Percentiles rank a stretch among this genome's conserved stretches.
Evolutionary conservation across 169 alveolate genomes (phyloP).

Genomic region (Neospora caninum): DNA sequence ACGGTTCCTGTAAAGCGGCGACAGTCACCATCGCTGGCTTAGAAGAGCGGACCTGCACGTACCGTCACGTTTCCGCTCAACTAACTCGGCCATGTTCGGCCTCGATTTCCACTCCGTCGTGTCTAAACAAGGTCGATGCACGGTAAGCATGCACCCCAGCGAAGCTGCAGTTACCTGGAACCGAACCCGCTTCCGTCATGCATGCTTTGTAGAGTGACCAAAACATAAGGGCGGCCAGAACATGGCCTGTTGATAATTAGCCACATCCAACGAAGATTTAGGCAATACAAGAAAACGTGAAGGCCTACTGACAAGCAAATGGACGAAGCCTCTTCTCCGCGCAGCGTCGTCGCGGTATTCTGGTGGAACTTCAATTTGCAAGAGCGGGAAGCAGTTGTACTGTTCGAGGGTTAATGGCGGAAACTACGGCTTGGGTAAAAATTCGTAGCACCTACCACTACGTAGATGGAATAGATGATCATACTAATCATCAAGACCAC

Average conservation of each 20-base stretch:
- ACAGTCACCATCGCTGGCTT: not conserved
- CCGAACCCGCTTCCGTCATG: conserved; percentile 53
- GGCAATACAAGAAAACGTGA: not conserved
- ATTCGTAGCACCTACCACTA: conserved; percentile 47
- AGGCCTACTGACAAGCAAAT: conserved; percentile 52
- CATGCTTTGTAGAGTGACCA: conserved; percentile 68
- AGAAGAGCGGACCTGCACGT: not conserved
- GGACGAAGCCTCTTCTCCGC: conserved; percentile 54
- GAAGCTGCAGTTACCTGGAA: conserved; percentile 54
- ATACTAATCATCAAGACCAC: conserved; percentile 57
- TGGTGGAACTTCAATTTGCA: conserved; percentile 65
- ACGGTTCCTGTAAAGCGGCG: conserved; percentile 36
- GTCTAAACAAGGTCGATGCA: not conserved
- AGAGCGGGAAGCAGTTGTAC: conserved; percentile 66
- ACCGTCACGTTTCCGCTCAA: conserved; percentile 68
- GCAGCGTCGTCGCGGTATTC: conserved; percentile 68
- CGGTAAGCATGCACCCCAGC: not conserved
- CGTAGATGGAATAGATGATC: conserved; percentile 52
- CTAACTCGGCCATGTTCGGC: conserved; percentile 43
- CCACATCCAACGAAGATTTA: not conserved
- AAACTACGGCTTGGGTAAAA: not conserved
- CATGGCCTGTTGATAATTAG: conserved; percentile 45
- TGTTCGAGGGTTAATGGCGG: conserved; percentile 20
- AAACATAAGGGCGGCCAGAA: conserved; percentile 49
- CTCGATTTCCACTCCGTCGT: conserved; percentile 62